phyloP scores from a whole-genome alignment of 2,329 filamentous ascomycete species.

The Cordyceps farinosa region DNA sequence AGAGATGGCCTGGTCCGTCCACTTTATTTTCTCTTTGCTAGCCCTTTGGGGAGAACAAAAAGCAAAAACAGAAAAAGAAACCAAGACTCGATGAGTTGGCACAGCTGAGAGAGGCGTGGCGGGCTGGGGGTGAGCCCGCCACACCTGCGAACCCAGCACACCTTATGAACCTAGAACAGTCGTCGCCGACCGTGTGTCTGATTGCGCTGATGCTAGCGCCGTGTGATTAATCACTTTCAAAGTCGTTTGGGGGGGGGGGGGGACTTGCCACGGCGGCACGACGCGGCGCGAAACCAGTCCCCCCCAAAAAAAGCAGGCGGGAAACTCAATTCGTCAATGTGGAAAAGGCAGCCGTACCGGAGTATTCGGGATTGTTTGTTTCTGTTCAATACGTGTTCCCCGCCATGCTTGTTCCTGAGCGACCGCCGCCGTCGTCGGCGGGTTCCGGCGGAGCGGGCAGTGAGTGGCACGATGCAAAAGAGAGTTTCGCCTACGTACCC shows the following conservation, averaged over 20 bases:
- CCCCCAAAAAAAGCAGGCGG: neutral
- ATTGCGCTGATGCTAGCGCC: constrained; percentile 4
- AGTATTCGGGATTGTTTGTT: too few relatives aligned
- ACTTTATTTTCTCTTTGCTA: neutral
- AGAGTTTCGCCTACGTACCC: neutral
- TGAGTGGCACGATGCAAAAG: neutral
- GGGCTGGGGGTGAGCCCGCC: neutral
- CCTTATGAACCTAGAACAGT: too few relatives aligned
- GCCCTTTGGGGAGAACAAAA: constrained; percentile 1
- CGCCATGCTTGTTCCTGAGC: neutral
- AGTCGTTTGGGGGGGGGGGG: neutral
- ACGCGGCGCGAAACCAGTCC: neutral
- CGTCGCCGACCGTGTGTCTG: constrained; percentile 2
- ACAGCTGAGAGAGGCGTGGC: neutral
- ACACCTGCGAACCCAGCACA: constrained; percentile 2
- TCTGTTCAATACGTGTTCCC: too few relatives aligned
- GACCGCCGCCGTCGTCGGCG: too few relatives aligned
- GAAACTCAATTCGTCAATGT: too few relatives aligned
- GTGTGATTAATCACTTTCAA: constrained; percentile 1
- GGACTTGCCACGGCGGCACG: too few relatives aligned
- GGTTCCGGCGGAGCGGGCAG: neutral
- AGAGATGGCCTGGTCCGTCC: neutral
- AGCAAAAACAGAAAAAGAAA: neutral
- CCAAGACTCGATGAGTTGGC: neutral
- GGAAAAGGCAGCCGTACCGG: too few relatives aligned